A percentile compares a stretch with the other conserved stretches of the same genome.
Evolutionary conservation across 2,329 filamentous ascomycete genomes (phyloP).

Genomic region (Ceratocystis diversiconidia): DNA sequence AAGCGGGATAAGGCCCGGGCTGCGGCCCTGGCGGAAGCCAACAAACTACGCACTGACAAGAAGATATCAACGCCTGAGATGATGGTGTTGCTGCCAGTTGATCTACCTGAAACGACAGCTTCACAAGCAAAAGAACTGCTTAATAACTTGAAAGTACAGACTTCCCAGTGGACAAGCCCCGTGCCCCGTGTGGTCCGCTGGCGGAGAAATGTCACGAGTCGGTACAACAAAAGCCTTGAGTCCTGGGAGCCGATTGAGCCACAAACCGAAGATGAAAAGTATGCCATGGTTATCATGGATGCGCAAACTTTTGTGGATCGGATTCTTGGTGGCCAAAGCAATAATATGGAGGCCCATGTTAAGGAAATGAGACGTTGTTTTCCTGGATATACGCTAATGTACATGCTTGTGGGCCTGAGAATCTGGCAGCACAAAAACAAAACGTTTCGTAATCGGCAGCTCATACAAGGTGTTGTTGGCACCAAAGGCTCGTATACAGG

Average conservation of each 20-base stretch:
- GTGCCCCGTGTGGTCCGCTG: slow-evolving; percentile 47
- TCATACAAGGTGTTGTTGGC: slow-evolving; percentile 47
- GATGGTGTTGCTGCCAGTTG: slow-evolving; percentile 54
- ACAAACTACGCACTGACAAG: slow-evolving; percentile 59
- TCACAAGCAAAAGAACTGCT: slow-evolving; percentile 39
- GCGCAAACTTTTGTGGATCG: slow-evolving; percentile 54
- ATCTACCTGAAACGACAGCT: slow-evolving; percentile 35
- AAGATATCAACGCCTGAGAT: slow-evolving; percentile 61
- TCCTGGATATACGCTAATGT: slow-evolving; percentile 42
- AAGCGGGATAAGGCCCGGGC: slow-evolving; percentile 33
- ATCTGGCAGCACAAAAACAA: slow-evolving; percentile 55
- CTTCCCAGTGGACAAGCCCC: slow-evolving; percentile 31
- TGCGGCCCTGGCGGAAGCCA: slow-evolving; percentile 59
- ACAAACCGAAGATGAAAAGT: slow-evolving; percentile 41
- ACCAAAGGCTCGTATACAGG: slow-evolving; percentile 17
- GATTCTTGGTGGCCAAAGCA: slow-evolving; percentile 32
- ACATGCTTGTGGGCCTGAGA: slow-evolving; percentile 56
- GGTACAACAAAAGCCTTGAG: slow-evolving; percentile 44
- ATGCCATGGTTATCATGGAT: slow-evolving; percentile 46
- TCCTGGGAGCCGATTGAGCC: slow-evolving; percentile 49
- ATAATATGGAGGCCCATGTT: slow-evolving; percentile 11
- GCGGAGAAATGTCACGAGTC: slow-evolving; percentile 52
- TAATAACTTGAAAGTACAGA: slow-evolving; percentile 34
- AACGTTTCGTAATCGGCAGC: slow-evolving; percentile 52
- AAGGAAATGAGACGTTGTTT: slow-evolving; percentile 37